Evolutionary conservation across 768 basidiomycete species (phyloP).

Genomic region (Leucogyrophana mollusca): DNA sequence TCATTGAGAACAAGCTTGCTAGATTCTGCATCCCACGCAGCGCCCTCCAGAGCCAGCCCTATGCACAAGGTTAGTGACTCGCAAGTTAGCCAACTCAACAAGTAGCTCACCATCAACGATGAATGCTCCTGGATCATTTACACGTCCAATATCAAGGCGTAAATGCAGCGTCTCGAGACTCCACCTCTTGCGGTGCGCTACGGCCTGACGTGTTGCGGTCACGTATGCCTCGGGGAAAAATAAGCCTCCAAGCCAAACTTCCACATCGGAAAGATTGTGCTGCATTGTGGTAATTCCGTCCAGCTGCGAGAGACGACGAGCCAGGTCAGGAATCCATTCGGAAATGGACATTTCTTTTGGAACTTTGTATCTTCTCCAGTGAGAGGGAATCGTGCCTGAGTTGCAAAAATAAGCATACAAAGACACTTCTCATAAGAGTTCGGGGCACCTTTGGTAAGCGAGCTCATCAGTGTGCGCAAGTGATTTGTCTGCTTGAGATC

Average conservation of each 20-base stretch:
- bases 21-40: slow-evolving; percentile 56
- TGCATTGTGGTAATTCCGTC: slow-evolving; percentile 54
- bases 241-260: slow-evolving; percentile 91
- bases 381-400: slow-evolving; percentile 80
- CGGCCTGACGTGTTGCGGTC: slow-evolving; percentile 94
- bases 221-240: slow-evolving; percentile 98
- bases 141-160: slow-evolving; percentile 77
- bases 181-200: slow-evolving; percentile 90
- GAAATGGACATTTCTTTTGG: slow-evolving; percentile 77
- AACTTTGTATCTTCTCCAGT: slow-evolving; percentile 91
- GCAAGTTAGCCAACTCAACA: not conserved
- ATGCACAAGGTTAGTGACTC: slow-evolving; percentile 10
- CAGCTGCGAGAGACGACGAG: slow-evolving; percentile 80
- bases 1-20: slow-evolving; percentile 79
- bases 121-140: slow-evolving; percentile 77
- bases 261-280: slow-evolving; percentile 63
- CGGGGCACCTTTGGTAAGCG: slow-evolving; percentile 80
- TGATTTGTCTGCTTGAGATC: slow-evolving; percentile 95
- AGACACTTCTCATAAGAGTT: not conserved
- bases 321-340: slow-evolving; percentile 83
- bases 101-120: slow-evolving; percentile 76
- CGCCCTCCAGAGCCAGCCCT: slow-evolving; percentile 90
- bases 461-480: slow-evolving; percentile 85
- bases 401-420: slow-evolving; percentile 8
- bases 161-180: slow-evolving; percentile 87